Percentiles rank a stretch among this genome's conserved stretches.
Evolutionary conservation across 1,139 yeast genomes (phyloP).

Genomic region (Sugiyamaella novakii): DNA sequence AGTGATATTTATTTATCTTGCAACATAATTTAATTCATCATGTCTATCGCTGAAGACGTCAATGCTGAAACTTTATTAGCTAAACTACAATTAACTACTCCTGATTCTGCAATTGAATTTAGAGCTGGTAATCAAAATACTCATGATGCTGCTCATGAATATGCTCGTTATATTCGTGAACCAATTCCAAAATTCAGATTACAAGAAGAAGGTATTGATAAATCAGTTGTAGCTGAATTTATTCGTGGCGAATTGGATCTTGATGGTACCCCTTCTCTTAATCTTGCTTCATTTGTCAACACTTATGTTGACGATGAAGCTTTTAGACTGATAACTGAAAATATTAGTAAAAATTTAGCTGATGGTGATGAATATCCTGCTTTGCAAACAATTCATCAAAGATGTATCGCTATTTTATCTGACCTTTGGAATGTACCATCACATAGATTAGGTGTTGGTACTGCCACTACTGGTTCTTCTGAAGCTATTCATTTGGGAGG

Average conservation of each 20-base stretch:
- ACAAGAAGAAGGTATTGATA: slow-evolving; percentile 58
- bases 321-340: slow-evolving; percentile 59
- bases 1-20: no score
- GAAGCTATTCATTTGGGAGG: slow-evolving; percentile 96
- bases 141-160: slow-evolving; percentile 20
- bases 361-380: slow-evolving; percentile 95
- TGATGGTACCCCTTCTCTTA: slow-evolving; percentile 83
- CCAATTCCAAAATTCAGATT: slow-evolving; percentile 50
- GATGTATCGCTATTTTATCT: slow-evolving; percentile 80
- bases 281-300: slow-evolving; percentile 87
- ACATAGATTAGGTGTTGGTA: slow-evolving; percentile 64
- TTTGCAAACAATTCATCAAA: slow-evolving; percentile 71
- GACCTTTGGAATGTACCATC: slow-evolving; percentile 79
- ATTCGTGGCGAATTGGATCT: slow-evolving; percentile 72
- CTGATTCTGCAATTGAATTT: slow-evolving; percentile 26
- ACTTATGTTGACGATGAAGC: slow-evolving; percentile 62
- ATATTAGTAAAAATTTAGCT: slow-evolving; percentile 83
- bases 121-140: slow-evolving; percentile 22
- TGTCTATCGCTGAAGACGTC: slow-evolving; percentile 42
- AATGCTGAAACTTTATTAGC: slow-evolving; percentile 40
- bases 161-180: slow-evolving; percentile 25
- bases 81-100: slow-evolving; percentile 30
- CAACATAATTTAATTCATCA: slow-evolving; percentile 24
- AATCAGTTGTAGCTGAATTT: slow-evolving; percentile 59
- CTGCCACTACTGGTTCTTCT: slow-evolving; percentile 92